Evolutionary conservation across 306 rosid genomes (phyloP), one percentile per base, ranked within the genome.

Genomic region (Prunus fruticosa): DNA sequence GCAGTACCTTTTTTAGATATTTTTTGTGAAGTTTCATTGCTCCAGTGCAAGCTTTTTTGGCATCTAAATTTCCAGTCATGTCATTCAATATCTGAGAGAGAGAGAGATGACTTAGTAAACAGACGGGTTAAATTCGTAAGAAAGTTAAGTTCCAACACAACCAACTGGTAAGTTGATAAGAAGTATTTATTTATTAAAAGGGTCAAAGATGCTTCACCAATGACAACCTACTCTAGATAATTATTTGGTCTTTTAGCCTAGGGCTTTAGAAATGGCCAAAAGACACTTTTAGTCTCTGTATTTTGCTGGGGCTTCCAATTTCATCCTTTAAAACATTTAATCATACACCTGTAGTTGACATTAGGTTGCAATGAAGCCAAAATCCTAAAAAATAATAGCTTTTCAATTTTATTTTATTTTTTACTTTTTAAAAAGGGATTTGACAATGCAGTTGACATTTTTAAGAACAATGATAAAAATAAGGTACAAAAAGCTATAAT

Each of bases 11-110:
- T 72, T 56, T 96, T 46, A 93, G 89, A 84, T 92, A 96, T 71
- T 96, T 96, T 81, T 84, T 96, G 86, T 96, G 99, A 70, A 96
- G 97, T 81, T 96, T 96, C 97, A 96, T 86, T 47, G 99, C 99
- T 30, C 96, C 96, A n/a, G 64, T 76, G 85, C 99, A 96, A 67
- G 99, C 99, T 74, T 91, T 96, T 84, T 85, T 96, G 79, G 99
- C 99, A 82, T 96, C 99, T 54, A 96, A 80, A 82, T 91, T 84
- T 81, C 99, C 99, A 51, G 97, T 89, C 22, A 84, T 88, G 83
- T 96, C 99, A 80, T 96, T 92, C 85, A 96, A 87, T 83, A 96
- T 96, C 99, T 96, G 92, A 45, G 46, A 27, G 65, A 25, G 65
- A 71, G 50, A 67, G 20, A 43, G 10, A 78, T 67, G 38, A 22